These are phyloP conservation scores for Canna indica DNA, from an alignment of 176 grass and related monocot genomes.

Conservation along the genomic window DNA sequence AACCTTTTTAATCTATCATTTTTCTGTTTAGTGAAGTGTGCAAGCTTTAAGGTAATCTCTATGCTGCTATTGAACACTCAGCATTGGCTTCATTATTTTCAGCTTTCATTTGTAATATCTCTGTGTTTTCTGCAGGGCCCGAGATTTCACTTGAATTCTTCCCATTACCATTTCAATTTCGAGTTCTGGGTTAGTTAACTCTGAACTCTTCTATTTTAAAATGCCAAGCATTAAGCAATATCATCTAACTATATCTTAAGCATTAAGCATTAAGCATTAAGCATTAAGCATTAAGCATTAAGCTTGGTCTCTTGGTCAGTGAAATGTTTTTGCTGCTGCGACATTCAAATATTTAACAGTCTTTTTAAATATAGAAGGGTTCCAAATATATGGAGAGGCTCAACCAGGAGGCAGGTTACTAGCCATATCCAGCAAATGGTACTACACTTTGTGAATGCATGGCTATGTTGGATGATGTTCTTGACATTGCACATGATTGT, in stretches of 20 bases:
- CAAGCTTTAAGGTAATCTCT: constrained; percentile 82
- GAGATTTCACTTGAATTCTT: constrained; percentile 73
- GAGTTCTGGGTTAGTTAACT: constrained; percentile 95
- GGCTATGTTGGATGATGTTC: no score
- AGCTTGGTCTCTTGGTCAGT: no score
- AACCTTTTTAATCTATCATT: not conserved
- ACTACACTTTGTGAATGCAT: no score
- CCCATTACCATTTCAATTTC: constrained; percentile 88
- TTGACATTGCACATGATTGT: no score
- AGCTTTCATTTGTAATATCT: constrained; percentile 13
- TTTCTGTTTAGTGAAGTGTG: constrained; percentile 60
- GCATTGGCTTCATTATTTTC: constrained; percentile 13
- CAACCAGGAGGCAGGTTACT: no score
- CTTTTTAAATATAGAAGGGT: no score
- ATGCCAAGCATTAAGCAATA: constrained; percentile 10
- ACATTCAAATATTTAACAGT: no score
- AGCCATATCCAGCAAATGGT: no score
- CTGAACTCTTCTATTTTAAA: constrained; percentile 26
- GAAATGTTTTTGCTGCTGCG: no score
- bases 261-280: no score
- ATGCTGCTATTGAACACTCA: not conserved
- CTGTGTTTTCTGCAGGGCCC: constrained; percentile 54
- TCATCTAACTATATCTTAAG: constrained; percentile 20
- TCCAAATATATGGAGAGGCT: no score
- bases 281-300: no score